Evolutionary conservation across 2,329 filamentous ascomycete species (phyloP).

Genomic region (Cryphonectria naterciae): DNA sequence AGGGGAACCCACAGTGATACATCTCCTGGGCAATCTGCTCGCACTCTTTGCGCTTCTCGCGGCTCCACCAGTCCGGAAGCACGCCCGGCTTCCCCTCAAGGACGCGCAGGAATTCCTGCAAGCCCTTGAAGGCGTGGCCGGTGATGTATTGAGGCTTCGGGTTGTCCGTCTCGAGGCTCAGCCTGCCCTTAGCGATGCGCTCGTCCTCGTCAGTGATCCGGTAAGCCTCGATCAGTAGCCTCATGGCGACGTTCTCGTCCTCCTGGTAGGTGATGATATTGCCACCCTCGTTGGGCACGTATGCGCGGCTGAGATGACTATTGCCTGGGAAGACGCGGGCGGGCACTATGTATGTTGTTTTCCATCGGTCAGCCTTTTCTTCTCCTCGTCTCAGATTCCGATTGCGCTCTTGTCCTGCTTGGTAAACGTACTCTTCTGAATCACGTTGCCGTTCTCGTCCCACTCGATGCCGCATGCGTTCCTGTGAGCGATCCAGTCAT

Average conservation of each 20-base stretch:
- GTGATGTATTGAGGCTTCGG: conserved; percentile 7
- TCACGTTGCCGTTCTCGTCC: conserved; percentile 1
- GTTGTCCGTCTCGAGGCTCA: background rate
- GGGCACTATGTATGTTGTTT: background rate
- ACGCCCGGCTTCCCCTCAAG: background rate
- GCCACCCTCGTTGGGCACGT: background rate
- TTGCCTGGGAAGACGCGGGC: conserved; percentile 3
- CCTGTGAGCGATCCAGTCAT: background rate
- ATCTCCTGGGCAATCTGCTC: background rate
- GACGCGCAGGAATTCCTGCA: background rate
- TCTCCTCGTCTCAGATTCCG: background rate
- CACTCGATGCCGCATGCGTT: background rate
- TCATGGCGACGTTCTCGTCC: background rate
- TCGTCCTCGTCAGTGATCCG: conserved; percentile 7
- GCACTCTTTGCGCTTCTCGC: background rate
- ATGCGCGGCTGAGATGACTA: background rate
- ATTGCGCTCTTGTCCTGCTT: background rate
- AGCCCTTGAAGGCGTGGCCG: background rate
- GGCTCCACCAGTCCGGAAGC: conserved; percentile 4
- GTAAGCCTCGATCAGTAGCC: conserved; percentile 11
- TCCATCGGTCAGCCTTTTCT: background rate
- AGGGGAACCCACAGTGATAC: background rate
- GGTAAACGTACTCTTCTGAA: conserved; percentile 3
- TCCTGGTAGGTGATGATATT: conserved; percentile 3
- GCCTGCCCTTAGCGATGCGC: conserved; percentile 6